Conservation (phyloP, 805 yeast genomes). For the Starmerella potacharoeniae region DNA sequence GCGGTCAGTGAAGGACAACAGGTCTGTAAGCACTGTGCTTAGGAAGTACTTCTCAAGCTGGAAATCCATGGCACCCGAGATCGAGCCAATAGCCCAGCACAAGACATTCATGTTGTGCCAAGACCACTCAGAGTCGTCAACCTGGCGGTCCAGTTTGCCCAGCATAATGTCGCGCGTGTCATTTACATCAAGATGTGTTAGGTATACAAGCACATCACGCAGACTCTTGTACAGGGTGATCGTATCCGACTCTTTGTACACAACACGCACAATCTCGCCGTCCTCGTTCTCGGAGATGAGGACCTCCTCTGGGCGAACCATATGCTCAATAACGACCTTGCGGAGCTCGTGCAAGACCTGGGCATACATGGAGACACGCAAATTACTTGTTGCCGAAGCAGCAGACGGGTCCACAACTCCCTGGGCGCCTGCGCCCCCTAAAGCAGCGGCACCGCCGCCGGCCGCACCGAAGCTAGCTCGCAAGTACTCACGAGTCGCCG, state of each 20-base stretch:
- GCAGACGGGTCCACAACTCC: constrained; percentile 70
- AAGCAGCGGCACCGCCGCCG: constrained; percentile 24
- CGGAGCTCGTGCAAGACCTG: constrained; percentile 71
- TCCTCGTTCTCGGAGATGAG: constrained; percentile 95
- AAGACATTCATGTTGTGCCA: constrained; percentile 96
- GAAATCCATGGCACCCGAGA: constrained; percentile 97
- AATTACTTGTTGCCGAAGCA: constrained; percentile 16
- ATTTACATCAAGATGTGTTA: constrained; percentile 88
- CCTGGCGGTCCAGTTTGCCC: constrained; percentile 78
- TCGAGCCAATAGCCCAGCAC: constrained; percentile 99
- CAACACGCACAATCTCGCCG: constrained; percentile 96
- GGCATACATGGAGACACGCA: constrained; percentile 78
- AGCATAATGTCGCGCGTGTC: constrained; percentile 93
- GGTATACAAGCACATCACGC: constrained; percentile 89
- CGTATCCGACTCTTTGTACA: constrained; percentile 93
- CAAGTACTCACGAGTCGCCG: constrained; percentile 53
- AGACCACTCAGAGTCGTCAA: constrained; percentile 97
- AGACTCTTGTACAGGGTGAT: constrained; percentile 88
- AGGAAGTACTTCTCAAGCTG: constrained; percentile 91
- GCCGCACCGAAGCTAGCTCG: constrained; percentile 25
- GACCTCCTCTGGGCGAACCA: constrained; percentile 98
- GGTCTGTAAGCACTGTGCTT: constrained; percentile 85
- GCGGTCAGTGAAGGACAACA: constrained; percentile 84
- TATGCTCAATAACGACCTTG: constrained; percentile 86
- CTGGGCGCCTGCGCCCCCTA: constrained; percentile 30